These are phyloP conservation scores for Fraxinus americana DNA, from an alignment of 257 asterid species.

Conservation along the genomic window DNA sequence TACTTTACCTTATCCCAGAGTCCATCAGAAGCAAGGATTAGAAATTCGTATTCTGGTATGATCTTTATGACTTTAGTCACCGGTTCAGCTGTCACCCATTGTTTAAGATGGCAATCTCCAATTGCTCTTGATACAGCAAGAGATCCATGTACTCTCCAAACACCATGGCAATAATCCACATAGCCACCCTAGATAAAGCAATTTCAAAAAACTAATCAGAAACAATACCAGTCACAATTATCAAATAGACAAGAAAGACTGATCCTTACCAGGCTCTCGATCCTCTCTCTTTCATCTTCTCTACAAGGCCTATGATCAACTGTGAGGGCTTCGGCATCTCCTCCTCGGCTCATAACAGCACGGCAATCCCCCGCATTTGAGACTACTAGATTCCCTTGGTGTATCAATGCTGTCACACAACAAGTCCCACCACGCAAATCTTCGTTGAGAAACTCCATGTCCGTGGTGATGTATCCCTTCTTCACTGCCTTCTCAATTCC, in stretches of 20 bases:
- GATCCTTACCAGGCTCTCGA: constrained; percentile 52
- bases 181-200: constrained; percentile 66
- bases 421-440: constrained; percentile 69
- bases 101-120: constrained; percentile 71
- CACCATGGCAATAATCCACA: constrained; percentile 76
- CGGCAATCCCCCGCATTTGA: constrained; percentile 89
- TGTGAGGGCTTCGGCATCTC: constrained; percentile 77
- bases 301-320: constrained; percentile 74
- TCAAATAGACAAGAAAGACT: not conserved
- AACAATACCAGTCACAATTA: constrained; percentile 1
- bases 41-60: constrained; percentile 62
- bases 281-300: constrained; percentile 64
- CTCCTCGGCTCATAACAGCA: constrained; percentile 74
- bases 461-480: constrained; percentile 70
- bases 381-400: constrained; percentile 60
- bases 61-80: constrained; percentile 50
- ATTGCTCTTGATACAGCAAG: constrained; percentile 84
- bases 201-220: constrained; percentile 22
- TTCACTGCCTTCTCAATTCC: constrained; percentile 54
- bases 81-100: constrained; percentile 84
- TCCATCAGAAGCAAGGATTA: constrained; percentile 87
- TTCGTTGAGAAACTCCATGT: constrained; percentile 56
- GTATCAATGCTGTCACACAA: constrained; percentile 70
- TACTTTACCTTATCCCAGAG: constrained; percentile 72
- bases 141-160: constrained; percentile 86